Percentiles rank a stretch among this genome's conserved stretches.
These are phyloP conservation scores for Kwoniella shandongensis DNA, from an alignment of 768 basidiomycete genomes.

Conservation along the genomic window DNA sequence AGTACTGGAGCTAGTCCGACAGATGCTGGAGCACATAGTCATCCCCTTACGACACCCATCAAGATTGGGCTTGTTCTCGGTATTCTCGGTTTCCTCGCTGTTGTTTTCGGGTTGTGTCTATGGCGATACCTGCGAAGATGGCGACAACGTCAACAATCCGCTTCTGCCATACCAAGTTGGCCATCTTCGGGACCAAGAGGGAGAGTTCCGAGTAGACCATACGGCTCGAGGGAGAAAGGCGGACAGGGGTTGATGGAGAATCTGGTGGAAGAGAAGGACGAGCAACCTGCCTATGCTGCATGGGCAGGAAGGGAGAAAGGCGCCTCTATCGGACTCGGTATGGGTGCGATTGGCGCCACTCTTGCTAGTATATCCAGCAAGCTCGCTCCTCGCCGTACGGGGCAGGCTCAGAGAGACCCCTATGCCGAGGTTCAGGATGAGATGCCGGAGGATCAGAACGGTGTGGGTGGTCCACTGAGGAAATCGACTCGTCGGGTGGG, in stretches of 20 bases:
- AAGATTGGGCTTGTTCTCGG: slow-evolving; percentile 67
- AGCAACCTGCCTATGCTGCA: neutral
- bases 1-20: slow-evolving; percentile 51
- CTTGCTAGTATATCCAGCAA: slow-evolving; percentile 23
- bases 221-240: slow-evolving; percentile 30
- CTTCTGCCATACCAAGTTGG: neutral
- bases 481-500: slow-evolving; percentile 35
- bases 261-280: slow-evolving; percentile 1
- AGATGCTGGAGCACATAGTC: slow-evolving; percentile 41
- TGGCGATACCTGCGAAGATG: slow-evolving; percentile 21
- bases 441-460: neutral
- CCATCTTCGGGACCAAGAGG: slow-evolving; percentile 3
- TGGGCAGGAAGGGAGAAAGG: slow-evolving; percentile 20
- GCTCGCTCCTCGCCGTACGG: neutral
- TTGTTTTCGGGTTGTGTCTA: slow-evolving; percentile 50
- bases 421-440: slow-evolving; percentile 19
- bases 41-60: slow-evolving; percentile 52
- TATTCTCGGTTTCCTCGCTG: slow-evolving; percentile 60
- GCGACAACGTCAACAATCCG: neutral
- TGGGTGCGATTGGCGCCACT: slow-evolving; percentile 33
- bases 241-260: slow-evolving; percentile 29
- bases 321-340: slow-evolving; percentile 28
- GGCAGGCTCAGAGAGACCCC: slow-evolving; percentile 11
- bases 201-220: slow-evolving; percentile 25
- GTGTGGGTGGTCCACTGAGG: slow-evolving; percentile 18